phyloP scores from a whole-genome alignment of 768 basidiomycete genomes.

The Suillus subalutaceus region DNA sequence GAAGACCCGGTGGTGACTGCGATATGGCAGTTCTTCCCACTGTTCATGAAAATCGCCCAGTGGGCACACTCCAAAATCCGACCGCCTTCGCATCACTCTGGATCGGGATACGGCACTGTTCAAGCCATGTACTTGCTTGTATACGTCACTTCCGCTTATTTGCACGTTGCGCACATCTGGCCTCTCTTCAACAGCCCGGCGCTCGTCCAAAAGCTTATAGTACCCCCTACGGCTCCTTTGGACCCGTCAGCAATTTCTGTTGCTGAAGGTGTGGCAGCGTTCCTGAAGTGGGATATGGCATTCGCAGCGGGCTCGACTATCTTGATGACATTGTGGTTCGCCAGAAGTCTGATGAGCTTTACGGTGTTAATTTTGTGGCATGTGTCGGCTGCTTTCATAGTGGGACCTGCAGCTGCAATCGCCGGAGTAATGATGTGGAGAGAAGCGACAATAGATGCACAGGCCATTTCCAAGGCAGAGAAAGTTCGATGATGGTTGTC shows the following conservation, averaged over 20 bases:
- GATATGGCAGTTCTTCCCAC: slow-evolving; percentile 54
- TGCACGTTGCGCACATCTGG: slow-evolving; percentile 23
- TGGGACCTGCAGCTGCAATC: slow-evolving; percentile 53
- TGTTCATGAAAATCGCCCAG: slow-evolving; percentile 43
- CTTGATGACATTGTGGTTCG: slow-evolving; percentile 52
- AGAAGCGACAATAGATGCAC: slow-evolving; percentile 33
- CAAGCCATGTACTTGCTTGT: slow-evolving; percentile 14
- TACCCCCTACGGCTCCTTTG: slow-evolving; percentile 8
- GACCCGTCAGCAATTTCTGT: not conserved
- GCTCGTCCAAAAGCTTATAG: slow-evolving; percentile 7
- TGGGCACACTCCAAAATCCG: slow-evolving; percentile 41
- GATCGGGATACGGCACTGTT: slow-evolving; percentile 12
- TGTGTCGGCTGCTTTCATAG: slow-evolving; percentile 36
- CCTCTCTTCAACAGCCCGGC: not conserved
- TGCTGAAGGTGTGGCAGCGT: slow-evolving; percentile 27
- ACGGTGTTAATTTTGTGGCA: slow-evolving; percentile 43
- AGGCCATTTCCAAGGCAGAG: not conserved
- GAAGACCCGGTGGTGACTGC: slow-evolving; percentile 48
- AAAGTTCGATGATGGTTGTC: not conserved
- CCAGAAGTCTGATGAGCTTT: slow-evolving; percentile 33
- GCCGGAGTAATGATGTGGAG: slow-evolving; percentile 49
- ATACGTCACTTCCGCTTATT: slow-evolving; percentile 25
- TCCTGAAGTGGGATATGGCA: slow-evolving; percentile 52
- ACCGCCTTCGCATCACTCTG: slow-evolving; percentile 1
- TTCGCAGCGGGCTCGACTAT: slow-evolving; percentile 42